These are phyloP conservation scores for Aschersonia sp. DNA, from an alignment of 2,329 filamentous ascomycete species.

Conservation along the genomic window DNA sequence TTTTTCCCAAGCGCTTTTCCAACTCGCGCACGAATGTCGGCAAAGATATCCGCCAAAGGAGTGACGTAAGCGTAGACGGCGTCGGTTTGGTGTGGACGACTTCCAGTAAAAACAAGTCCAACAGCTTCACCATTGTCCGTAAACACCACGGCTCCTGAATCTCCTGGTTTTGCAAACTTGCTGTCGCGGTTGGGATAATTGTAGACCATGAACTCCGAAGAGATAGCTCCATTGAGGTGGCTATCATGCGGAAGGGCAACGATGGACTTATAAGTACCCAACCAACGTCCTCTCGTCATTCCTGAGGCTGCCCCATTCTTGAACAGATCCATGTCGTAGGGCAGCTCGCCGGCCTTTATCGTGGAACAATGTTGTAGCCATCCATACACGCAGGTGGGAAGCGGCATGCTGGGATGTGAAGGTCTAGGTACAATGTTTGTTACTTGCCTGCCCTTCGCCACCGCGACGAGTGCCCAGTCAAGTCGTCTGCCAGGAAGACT, in stretches of 20 bases:
- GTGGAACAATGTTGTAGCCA: too few relatives aligned
- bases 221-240: too few relatives aligned
- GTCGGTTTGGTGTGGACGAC: background rate
- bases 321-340: background rate
- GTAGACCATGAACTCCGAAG: background rate
- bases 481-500: background rate
- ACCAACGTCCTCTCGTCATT: background rate
- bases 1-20: too few relatives aligned
- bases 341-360: background rate
- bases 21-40: background rate
- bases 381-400: too few relatives aligned
- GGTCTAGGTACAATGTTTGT: too few relatives aligned
- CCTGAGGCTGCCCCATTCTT: background rate
- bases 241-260: too few relatives aligned
- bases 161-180: background rate
- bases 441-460: background rate
- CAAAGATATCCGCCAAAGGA: background rate
- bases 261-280: background rate
- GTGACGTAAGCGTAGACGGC: background rate
- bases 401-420: too few relatives aligned
- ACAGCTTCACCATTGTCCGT: background rate
- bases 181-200: background rate
- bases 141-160: background rate
- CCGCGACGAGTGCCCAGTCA: background rate
- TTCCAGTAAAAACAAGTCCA: background rate